phyloP scores from a whole-genome alignment of 495 filamentous ascomycete species.

The Neurospora sp. region DNA sequence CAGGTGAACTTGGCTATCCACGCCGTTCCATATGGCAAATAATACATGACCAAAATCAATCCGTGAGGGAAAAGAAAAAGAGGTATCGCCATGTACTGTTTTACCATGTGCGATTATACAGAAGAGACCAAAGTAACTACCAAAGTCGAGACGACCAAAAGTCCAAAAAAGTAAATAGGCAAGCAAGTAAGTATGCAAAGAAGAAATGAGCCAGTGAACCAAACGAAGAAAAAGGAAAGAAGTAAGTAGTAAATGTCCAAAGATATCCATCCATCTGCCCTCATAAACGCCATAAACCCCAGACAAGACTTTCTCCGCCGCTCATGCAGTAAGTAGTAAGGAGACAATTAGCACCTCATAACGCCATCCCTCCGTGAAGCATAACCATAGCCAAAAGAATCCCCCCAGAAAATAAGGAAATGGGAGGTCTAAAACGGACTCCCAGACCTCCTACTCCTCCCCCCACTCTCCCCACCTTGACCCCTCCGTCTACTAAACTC shows the following conservation, averaged over 20 bases:
- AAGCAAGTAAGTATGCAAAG: not conserved
- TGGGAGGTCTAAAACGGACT: too few species aligned
- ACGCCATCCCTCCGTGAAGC: not conserved
- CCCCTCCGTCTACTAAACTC: not conserved
- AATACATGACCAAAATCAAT: not conserved
- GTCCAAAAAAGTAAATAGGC: not conserved
- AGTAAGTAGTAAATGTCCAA: not conserved
- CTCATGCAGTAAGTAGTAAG: not conserved
- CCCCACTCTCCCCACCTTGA: not conserved
- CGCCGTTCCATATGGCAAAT: not conserved
- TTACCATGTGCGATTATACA: not conserved
- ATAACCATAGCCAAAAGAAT: not conserved
- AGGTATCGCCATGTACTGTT: not conserved
- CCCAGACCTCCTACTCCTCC: not conserved
- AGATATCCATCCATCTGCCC: not conserved
- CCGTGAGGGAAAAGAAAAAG: not conserved
- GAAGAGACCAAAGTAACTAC: not conserved
- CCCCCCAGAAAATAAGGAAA: too few species aligned
- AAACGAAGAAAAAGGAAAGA: not conserved
- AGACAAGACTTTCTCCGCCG: not conserved
- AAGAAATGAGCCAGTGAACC: not conserved
- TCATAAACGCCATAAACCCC: not conserved
- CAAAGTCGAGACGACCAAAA: not conserved
- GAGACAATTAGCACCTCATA: too few species aligned
- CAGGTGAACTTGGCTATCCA: not conserved